Evolutionary conservation across 2,329 filamentous ascomycete species (phyloP), one percentile per base, ranked within the genome.

Genomic region (Colletotrichum gigasporum): DNA sequence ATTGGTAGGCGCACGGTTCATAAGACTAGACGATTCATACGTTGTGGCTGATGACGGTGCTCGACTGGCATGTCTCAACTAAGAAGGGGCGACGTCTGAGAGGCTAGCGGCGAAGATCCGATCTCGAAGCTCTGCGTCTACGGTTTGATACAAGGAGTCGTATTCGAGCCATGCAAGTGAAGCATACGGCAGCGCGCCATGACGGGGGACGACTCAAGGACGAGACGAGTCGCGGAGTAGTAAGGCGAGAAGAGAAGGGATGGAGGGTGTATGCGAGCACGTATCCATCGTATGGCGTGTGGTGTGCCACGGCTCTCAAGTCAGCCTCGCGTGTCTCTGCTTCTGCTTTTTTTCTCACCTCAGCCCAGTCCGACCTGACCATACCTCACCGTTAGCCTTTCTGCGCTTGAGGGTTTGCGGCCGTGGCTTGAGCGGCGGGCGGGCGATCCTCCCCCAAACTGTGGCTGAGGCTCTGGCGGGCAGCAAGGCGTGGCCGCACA

Each of bases 31-130:
- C 14, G 48, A 62, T 34, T 48, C 39, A 48, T 53, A 41, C 34
- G 28, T 34, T 34, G 48, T 55, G 48, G 62, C 56, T 54, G 42
- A 55, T 26, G 50, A 44, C 16, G 56, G 42, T 50, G 18, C 45
- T 50, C 35, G 28, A 50, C 56, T 62, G 62, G 57, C 56, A 65
- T 65, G 62, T 55, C 48, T 62, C 56, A 50, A 51, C 56, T 65
- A 34, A 35, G 42, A 48, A 55, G 42, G 34, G 50, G 50, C 56
- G 42, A 50, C 48, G 56, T 55, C 35, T 62, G 50, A 37, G 34
- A 42, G 42, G 32, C 55, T 62, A 65, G 57, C 28, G 42, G 18
- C 41, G 48, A 50, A 44, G 44, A 62, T 55, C 62, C 35, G 34
- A 62, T 18, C 56, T 65, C 22, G 47, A 42, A 34, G 48, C 39